Evolutionary conservation across 371 early-diverging fungal genomes (phyloP).

Genomic region (Catenaria anguillulae): DNA sequence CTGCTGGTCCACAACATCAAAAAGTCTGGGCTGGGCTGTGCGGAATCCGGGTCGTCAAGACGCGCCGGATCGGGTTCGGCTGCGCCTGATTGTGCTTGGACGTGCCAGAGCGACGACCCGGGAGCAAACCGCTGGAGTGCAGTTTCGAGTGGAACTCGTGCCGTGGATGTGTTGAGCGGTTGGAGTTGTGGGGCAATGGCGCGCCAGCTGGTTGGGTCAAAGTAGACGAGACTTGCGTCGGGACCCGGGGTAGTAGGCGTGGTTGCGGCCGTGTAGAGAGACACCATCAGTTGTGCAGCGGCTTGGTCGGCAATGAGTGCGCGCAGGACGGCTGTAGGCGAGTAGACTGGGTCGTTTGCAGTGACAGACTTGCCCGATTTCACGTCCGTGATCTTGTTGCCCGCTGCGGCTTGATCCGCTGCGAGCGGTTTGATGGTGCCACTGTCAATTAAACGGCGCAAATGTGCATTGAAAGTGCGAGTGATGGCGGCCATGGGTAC

Average conservation of each 20-base stretch:
- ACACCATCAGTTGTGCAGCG: background rate
- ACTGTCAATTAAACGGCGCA: no score
- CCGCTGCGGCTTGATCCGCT: no score
- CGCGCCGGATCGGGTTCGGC: no score
- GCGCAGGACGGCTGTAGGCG: background rate
- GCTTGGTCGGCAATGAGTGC: background rate
- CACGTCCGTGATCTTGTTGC: background rate
- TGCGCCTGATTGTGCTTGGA: background rate
- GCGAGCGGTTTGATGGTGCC: no score
- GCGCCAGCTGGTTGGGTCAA: background rate
- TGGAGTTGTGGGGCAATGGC: background rate
- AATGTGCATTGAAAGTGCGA: no score
- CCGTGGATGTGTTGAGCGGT: background rate
- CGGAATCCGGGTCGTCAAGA: background rate
- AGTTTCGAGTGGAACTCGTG: background rate
- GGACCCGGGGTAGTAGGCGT: no score
- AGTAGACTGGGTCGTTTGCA: background rate
- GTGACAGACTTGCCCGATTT: no score
- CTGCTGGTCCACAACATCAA: background rate
- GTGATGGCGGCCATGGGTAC: no score
- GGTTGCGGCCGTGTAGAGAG: background rate
- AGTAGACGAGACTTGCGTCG: background rate
- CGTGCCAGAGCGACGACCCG: conserved; percentile 6
- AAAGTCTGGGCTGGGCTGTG: background rate
- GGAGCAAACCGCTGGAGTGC: background rate